Evolutionary conservation across 768 basidiomycete genomes (phyloP).

Genomic region (Gymnopilus dilepis): DNA sequence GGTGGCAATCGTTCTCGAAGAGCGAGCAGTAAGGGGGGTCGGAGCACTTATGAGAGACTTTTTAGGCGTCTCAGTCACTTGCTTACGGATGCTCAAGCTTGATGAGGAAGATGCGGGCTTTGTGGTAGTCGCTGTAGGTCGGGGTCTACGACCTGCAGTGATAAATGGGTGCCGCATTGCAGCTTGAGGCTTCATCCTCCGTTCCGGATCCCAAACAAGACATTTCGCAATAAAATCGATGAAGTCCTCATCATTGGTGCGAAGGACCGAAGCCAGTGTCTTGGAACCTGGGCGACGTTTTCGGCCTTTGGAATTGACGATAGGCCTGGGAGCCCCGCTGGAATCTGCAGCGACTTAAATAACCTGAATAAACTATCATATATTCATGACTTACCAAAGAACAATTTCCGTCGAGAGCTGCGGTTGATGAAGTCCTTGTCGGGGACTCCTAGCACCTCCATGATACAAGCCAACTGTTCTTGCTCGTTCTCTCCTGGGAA

Average conservation of each 20-base stretch:
- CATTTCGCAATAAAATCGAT: conserved; percentile 97
- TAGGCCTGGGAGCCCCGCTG: conserved; percentile 89
- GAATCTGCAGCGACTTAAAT: conserved; percentile 61
- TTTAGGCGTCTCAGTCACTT: conserved; percentile 74
- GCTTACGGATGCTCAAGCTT: conserved; percentile 60
- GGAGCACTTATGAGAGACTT: conserved; percentile 91
- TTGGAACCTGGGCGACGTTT: conserved; percentile 91
- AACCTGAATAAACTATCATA: conserved; percentile 2
- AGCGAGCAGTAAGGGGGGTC: conserved; percentile 83
- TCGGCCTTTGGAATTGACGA: conserved; percentile 96
- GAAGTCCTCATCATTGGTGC: conserved; percentile 93
- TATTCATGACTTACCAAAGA: conserved; percentile 79
- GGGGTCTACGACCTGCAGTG: conserved; percentile 63
- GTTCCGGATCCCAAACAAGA: conserved; percentile 97
- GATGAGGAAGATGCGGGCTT: conserved; percentile 66
- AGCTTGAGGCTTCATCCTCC: conserved; percentile 90
- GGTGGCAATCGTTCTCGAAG: conserved; percentile 57
- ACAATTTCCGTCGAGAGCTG: conserved; percentile 91
- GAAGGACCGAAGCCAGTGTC: conserved; percentile 85
- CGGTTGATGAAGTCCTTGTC: conserved; percentile 95
- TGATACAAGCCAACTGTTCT: conserved; percentile 97
- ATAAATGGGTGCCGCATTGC: conserved; percentile 94
- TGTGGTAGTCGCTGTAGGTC: conserved; percentile 49
- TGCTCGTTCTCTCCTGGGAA: conserved; percentile 99
- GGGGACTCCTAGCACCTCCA: conserved; percentile 97